Evolutionary conservation across 2,329 filamentous ascomycete species (phyloP), one percentile per base, ranked within the genome.

Genomic region (Ophiostoma angusticollis): DNA sequence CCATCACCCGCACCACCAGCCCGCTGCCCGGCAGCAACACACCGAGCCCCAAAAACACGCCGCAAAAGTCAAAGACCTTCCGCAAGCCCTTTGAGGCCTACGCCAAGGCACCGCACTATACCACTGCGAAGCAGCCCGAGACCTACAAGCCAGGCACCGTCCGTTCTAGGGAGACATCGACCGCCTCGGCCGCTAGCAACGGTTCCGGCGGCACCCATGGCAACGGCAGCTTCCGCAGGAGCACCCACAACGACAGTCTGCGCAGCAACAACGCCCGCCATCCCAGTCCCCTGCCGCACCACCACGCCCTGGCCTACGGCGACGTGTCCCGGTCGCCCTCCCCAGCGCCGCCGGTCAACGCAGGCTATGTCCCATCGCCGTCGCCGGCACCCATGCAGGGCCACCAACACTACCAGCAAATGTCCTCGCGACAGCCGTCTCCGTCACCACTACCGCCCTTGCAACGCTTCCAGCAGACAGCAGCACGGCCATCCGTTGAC

Each of bases 1-100:
- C 91, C 44, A 75, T 78, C 51, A 67, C 66, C 31, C 65, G 78
- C 54, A 68, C 72, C 22, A 66, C 65, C 38, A 78, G 74, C 50
- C 72, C 74, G 1, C 60, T 85, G 60, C 63, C 76, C 46, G 63
- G 49, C 45, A 69, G 65, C 49, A 68, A 64, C 51, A 65, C 71
- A 1, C 67, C 72, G 31, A 70, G 67, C 42, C 66, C 73, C 33
- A 65, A 61, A 43, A 68, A 64, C 49, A 65, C 65, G 18, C 64
- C 72, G 1, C 67, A 74, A 19, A 80, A 78, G 53, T 68, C 70
- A 17, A 77, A 68, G 55, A 70, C 73, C 2, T 78, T 78, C 49
- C 70, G 76, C 47, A 78, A 77, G 46, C 75, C 76, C 0, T 80
- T 80, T 50, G 72, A 78, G 54, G 74, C 76, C 28, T 80, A 80